Base-by-base conservation (phyloP, 2,329 filamentous ascomycete genomes). In the Paramyrothecium roridum region DNA sequence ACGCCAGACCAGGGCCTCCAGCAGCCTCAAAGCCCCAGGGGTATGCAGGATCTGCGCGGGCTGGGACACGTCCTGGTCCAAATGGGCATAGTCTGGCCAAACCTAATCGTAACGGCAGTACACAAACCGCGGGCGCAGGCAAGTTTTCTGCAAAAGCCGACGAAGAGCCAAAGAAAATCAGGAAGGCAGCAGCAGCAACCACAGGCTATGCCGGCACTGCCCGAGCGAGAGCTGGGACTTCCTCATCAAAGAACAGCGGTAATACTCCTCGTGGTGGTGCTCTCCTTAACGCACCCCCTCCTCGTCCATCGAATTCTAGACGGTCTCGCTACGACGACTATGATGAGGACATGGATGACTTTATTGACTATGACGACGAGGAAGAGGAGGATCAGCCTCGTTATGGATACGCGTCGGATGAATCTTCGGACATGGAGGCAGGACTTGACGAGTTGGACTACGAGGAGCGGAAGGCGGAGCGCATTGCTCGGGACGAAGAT, bases 401-500 rank as follows among this genome's bases (percentile, higher is more conserved):
- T 7, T 80, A 82, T 57, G 78, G 77, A 50, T 87, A 89, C 59
- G 80, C 76, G 3, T 86, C 84, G 1, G 88, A 88, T 54, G 84
- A 69, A 7, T 89, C 86, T 6, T 90, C 87, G 7, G 89, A 91
- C 63, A 92, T 92, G 87, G 89, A 92, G 69, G 90, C 88, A 2
- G 88, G 88, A 34, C 69, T 88, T 40, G 87, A 86, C 57, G 89
- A 92, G 62, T 83, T 93, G 52, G 88, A 91, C 57, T 75, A 80
- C 37, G 90, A 93, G 68, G 90, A 93, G 68, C 75, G 78, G 49
- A 67, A 75, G 51, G 87, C 89, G 2, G 81, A 87, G 57, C 71
- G 75, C 30, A 77, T 80, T 54, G 90, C 88, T 22, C 82, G 82
- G 48, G 79, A 80, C 49, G 90, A 93, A 67, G 90, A 93, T 63